Base-by-base conservation (phyloP, 1,284 basidiomycete genomes). In the Melampsora occidentalis region DNA sequence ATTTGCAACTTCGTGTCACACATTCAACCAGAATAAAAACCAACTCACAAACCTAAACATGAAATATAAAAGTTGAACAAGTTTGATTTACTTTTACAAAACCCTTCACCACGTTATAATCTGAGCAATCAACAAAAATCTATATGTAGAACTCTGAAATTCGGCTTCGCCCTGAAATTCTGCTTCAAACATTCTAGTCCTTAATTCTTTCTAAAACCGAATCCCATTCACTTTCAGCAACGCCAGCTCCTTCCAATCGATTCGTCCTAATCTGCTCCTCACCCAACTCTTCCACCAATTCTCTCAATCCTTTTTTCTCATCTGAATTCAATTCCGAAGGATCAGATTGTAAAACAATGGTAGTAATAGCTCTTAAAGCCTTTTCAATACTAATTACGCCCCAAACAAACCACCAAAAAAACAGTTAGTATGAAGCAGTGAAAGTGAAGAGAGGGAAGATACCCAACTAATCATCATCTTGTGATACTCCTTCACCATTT, bases 401-500 rank as follows among this genome's bases (percentile, higher is more conserved):
- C 2, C n/a, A 62, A 49, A 12, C 53, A 35, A 35, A 20, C 5
- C 7, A 2, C 20, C 22, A 20, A 14, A 31, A 64, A 25, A 63
- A 25, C 9, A 63, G 61, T 28, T 28, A 28, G 28, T 28, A 28
- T 28, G 28, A 28, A 28, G 28, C 1, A 28, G 28, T 63, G 25
- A n/a, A 33, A 22, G 5, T 35, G 12, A 31, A 67, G 2, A 10
- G 20, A 22, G 18, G 22, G 53, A n/a, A 39, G n/a, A 31, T 16
- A 22, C 35, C 39, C 2, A 59, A 76, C 72, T 76, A 76, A 53
- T 76, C 72, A 59, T 76, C 72, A 69, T 76, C 72, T 31, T 76
- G 64, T 1, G 72, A 35, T 25, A 16, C 62, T 42, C 67, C 22
- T 25, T 76, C 72, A n/a, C 72, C 72, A 63, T 76, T 59, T 25